Evolutionary conservation across 106 monocot genomes (phyloP).

Genomic region (Phalaenopsis aphrodite): DNA sequence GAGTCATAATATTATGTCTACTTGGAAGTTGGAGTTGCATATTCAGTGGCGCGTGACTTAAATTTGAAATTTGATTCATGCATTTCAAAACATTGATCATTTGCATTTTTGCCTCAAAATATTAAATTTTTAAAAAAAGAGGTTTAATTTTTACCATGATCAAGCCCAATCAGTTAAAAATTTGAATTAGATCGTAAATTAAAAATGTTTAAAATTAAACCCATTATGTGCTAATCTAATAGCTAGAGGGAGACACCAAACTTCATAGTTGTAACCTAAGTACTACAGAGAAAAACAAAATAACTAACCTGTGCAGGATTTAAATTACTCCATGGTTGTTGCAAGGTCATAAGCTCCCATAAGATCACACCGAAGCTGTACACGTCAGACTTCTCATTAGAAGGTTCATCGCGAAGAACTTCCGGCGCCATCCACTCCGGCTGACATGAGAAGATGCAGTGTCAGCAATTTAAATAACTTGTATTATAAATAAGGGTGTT

Average conservation of each 20-base stretch:
- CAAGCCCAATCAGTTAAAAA: too few species aligned
- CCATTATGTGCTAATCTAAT: neutral
- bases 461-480: neutral
- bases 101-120: too few species aligned
- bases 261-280: neutral
- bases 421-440: constrained; percentile 99
- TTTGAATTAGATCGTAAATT: too few species aligned
- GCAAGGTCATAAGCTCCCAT: constrained; percentile 98
- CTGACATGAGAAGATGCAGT: constrained; percentile 22
- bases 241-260: neutral
- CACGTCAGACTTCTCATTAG: constrained; percentile 98
- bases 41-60: too few species aligned
- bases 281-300: neutral
- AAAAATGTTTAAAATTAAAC: neutral
- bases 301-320: constrained; percentile 90
- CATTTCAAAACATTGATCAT: too few species aligned
- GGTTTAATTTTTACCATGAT: too few species aligned
- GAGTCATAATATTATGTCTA: too few species aligned
- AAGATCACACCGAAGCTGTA: constrained; percentile 98
- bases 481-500: too few species aligned
- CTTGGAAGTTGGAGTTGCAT: too few species aligned
- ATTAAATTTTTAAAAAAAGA: too few species aligned
- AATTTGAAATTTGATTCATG: too few species aligned
- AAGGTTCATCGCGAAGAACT: constrained; percentile 95
- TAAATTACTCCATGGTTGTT: constrained; percentile 95